These are phyloP conservation scores for Trichophyton schoenleinii DNA, from an alignment of 2,329 filamentous ascomycete genomes.

Conservation along the genomic window DNA sequence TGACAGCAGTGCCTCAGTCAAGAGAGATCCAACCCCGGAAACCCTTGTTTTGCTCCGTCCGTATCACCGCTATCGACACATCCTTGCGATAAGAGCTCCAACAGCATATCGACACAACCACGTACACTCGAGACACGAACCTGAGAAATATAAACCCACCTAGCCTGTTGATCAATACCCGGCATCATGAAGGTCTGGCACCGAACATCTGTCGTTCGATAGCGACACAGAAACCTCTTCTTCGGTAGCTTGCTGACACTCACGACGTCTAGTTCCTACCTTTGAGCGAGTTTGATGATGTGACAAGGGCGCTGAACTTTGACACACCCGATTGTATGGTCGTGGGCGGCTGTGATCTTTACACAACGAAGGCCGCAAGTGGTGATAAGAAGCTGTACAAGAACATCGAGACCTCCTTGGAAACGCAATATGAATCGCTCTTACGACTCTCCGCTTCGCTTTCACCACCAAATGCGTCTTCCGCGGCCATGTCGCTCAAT, in stretches of 20 bases:
- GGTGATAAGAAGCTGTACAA: constrained; percentile 96
- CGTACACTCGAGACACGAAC: background rate
- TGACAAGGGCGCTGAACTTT: constrained; percentile 89
- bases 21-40: background rate
- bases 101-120: background rate
- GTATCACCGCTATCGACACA: background rate
- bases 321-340: constrained; percentile 87
- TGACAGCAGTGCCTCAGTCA: background rate
- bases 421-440: constrained; percentile 80
- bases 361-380: constrained; percentile 91
- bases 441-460: constrained; percentile 76
- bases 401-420: constrained; percentile 81
- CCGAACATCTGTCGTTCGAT: background rate
- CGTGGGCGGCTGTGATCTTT: constrained; percentile 86
- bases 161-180: background rate
- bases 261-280: constrained; percentile 61
- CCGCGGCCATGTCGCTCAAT: constrained; percentile 55
- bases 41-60: too few relatives aligned
- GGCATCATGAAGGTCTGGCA: constrained; percentile 2
- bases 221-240: background rate
- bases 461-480: constrained; percentile 65
- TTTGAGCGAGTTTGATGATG: constrained; percentile 77
- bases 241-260: background rate
- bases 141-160: background rate
- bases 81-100: background rate